Evolutionary conservation across 2,329 filamentous ascomycete species (phyloP), one percentile per base, ranked within the genome.

Genomic region (Pseudogymnoascus sp.): DNA sequence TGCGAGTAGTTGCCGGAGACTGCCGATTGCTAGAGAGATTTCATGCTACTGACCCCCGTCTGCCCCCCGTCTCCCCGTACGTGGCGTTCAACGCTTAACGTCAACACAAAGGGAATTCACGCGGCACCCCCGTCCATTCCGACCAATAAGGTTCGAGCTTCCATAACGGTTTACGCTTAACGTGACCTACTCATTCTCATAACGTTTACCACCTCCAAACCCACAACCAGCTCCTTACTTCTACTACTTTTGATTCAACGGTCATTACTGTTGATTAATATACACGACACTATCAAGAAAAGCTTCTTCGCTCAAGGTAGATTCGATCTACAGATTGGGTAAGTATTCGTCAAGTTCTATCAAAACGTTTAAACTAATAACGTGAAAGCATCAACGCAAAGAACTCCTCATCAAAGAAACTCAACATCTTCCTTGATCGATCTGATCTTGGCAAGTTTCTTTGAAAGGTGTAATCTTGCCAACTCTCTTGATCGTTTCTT

Each of bases 271-370:
- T 57, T 34, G 51, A 34, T 18, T 57, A 34, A 34, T 57, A 57
- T 57, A 57, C 23, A 18, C 16, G 29, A 34, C 8, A 57, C 26
- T 5, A 18, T 34, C 51, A 57, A 34, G 51, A 57, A 34, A 57
- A 34, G 29, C 51, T 57, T 57, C 51, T 57, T 57, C 51, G 51
- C 51, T 57, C 29, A 57, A 57, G 51, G 5, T 34, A 57, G 29
- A 31, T 12, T 57, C 51, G 29, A 34, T 21, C 51, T 57, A 34
- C 29, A 57, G 51, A 10, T 57, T 34, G 12, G 12, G 51, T 57
- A 57, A 12, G n/a, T 57, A 18, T 3, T 57, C 29, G n/a, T 34
- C 51, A 14, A 12, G 11, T 14, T 57, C 8, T 57, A 57, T 57
- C 29, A 34, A 12, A 34, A 57, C 10, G 3, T 34, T 14, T 34